Base-by-base conservation (phyloP, 768 basidiomycete genomes). In the Termitomyces sp. region DNA sequence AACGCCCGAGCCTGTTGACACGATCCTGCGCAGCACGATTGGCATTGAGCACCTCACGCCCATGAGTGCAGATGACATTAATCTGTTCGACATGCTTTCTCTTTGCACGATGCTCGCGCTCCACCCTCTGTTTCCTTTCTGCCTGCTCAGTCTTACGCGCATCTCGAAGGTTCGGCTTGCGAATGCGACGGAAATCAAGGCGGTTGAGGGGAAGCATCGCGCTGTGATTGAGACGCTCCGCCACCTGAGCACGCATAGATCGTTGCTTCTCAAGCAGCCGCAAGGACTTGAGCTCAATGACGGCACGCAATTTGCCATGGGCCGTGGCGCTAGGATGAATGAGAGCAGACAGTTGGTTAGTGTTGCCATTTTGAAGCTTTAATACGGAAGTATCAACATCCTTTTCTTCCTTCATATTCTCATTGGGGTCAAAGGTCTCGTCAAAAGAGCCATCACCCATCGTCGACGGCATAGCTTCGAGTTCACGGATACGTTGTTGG, bases 51-150 rank as follows among this genome's bases (percentile, higher is more conserved):
- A 98, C 77, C 31, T 90, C 86, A 54, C 78, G 80, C 0, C 92
- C 94, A 69, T 99, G 96, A 37, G 78, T 70, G 66, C 87, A 89
- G 61, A 99, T 98, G 56, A 90, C 82, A 31, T 75, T 78, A 64
- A 99, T 87, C 65, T 98, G 94, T 61, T 96, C 94, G 66, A 96
- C 82, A 66, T 99, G 97, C 68, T 96, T 94, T 75, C 92, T 89
- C 70, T 98, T 98, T 43, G 94, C 94, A 37, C 93, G 86, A 23
- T 87, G 86, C 72, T 98, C 96, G 21, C 97, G 86, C 58, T 98
- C 96, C 12, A 82, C 78, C 30, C 95, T 87, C 68, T 98, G 97
- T 68, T 89, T 87, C 57, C 93, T 82, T 73, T 99, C 97, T 6
- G 89, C 81, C 57, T 85, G 82, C 70, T 98, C 96, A 1, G 92